Conservation (phyloP, 352 stramenopile species). For the Globisporangium mamillatum region DNA sequence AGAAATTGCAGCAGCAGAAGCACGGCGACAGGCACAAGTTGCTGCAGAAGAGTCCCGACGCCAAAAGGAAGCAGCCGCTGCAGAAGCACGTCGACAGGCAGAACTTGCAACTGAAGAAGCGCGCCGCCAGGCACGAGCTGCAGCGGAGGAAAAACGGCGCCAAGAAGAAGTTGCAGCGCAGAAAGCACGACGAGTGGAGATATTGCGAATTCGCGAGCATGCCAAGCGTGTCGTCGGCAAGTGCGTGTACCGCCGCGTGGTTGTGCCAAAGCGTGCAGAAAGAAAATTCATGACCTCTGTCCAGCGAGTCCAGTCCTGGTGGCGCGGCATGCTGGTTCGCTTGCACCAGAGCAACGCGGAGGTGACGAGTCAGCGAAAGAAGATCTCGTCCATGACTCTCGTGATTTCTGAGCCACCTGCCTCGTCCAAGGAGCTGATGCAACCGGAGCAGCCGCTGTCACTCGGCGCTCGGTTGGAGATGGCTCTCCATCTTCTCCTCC, state of each 20-base stretch:
- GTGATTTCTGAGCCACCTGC: conserved; percentile 19
- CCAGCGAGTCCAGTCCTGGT: conserved; percentile 61
- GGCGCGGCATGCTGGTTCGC: conserved; percentile 61
- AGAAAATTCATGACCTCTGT: conserved; percentile 19
- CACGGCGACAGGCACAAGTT: not conserved
- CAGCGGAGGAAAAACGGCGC: not conserved
- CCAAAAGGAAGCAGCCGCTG: not conserved
- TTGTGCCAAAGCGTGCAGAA: conserved; percentile 13
- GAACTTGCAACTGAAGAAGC: not conserved
- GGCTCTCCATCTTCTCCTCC: conserved; percentile 68
- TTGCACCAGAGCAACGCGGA: conserved; percentile 37
- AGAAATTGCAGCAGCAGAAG: not conserved
- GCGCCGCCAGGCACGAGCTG: not conserved
- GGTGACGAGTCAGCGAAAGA: conserved; percentile 52
- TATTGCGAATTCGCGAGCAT: not conserved
- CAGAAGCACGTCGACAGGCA: not conserved
- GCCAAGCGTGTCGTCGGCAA: conserved; percentile 11
- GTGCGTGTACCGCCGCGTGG: conserved; percentile 12
- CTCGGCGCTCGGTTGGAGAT: conserved; percentile 61
- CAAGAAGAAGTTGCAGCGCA: not conserved
- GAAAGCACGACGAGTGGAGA: not conserved
- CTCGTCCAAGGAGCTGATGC: conserved; percentile 15
- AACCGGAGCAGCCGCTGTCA: conserved; percentile 43
- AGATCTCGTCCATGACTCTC: conserved; percentile 51
- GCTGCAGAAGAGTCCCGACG: not conserved